A percentile compares a stretch with the other conserved stretches of the same genome.
phyloP scores from a whole-genome alignment of 1,284 basidiomycete species.

The Cryptococcus neoformans region DNA sequence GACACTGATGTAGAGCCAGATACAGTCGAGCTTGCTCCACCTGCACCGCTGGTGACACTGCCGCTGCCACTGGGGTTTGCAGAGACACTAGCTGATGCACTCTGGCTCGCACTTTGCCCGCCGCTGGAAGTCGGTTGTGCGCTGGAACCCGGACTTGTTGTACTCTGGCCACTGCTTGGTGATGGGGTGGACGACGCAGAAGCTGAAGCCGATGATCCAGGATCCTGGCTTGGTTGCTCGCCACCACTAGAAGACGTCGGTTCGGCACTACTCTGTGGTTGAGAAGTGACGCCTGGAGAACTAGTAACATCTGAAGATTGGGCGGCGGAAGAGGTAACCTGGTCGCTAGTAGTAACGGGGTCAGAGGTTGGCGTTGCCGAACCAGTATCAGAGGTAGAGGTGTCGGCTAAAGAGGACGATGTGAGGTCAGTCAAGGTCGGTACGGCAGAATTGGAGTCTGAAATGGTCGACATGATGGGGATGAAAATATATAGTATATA shows the following conservation, averaged over 20 bases:
- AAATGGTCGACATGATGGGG: background rate
- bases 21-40: constrained; percentile 3
- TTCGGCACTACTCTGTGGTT: background rate
- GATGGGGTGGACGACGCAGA: background rate
- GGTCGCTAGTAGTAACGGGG: background rate
- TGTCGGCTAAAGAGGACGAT: background rate
- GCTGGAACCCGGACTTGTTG: background rate
- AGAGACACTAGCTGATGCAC: background rate
- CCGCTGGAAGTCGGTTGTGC: background rate
- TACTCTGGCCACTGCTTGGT: background rate
- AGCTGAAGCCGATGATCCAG: background rate
- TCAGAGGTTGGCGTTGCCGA: background rate
- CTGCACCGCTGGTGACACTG: background rate
- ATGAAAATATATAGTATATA: background rate
- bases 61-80: constrained; percentile 3
- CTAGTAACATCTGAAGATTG: constrained; percentile 1
- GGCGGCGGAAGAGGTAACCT: constrained; percentile 6
- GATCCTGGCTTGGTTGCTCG: background rate
- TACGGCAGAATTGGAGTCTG: background rate
- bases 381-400: background rate
- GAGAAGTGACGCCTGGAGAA: constrained; percentile 1
- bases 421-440: too few species aligned
- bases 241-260: background rate
- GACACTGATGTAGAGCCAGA: constrained; percentile 13
- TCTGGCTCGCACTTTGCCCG: background rate